Percentiles rank a stretch among this genome's conserved stretches.
Evolutionary conservation across 2,329 filamentous ascomycete species (phyloP).

Genomic region (Botryotinia globosa): DNA sequence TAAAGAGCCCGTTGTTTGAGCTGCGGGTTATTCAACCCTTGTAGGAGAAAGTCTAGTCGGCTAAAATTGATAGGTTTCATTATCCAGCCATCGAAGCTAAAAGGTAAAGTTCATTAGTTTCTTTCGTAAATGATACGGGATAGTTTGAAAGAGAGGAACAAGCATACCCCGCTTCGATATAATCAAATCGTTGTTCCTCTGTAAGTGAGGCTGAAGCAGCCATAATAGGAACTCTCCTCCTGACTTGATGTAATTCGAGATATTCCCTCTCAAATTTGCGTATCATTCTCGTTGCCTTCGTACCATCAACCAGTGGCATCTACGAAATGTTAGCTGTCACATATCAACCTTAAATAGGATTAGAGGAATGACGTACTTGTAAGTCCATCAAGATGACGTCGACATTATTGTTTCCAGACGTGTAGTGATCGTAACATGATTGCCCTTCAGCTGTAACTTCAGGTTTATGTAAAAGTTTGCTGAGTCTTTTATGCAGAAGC

Average conservation of each 20-base stretch:
- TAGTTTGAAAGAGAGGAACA: not conserved
- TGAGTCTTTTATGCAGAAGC: constrained; percentile 74
- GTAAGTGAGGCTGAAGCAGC: constrained; percentile 81
- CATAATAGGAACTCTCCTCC: constrained; percentile 69
- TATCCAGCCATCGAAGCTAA: constrained; percentile 87
- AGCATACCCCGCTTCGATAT: constrained; percentile 54
- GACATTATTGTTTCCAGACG: constrained; percentile 60
- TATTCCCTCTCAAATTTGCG: constrained; percentile 61
- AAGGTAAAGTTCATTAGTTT: constrained; percentile 32
- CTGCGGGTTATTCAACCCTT: constrained; percentile 62
- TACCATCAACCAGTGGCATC: constrained; percentile 91
- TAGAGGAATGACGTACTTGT: constrained; percentile 58
- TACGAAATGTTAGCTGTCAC: constrained; percentile 39
- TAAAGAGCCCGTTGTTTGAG: constrained; percentile 63
- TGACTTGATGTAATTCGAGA: constrained; percentile 31
- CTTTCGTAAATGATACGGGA: not conserved
- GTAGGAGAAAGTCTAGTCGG: constrained; percentile 65
- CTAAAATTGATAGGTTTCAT: constrained; percentile 83
- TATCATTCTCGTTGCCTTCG: constrained; percentile 81
- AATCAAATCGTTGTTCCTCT: constrained; percentile 65
- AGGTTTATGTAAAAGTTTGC: constrained; percentile 71
- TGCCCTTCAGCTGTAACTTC: constrained; percentile 76
- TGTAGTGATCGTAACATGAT: constrained; percentile 72
- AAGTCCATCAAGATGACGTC: constrained; percentile 90
- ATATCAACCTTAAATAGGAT: too few species aligned